Evolutionary conservation across 345 rosid genomes (phyloP), one percentile per base, ranked within the genome.

Genomic region (Iberis pinnata): DNA sequence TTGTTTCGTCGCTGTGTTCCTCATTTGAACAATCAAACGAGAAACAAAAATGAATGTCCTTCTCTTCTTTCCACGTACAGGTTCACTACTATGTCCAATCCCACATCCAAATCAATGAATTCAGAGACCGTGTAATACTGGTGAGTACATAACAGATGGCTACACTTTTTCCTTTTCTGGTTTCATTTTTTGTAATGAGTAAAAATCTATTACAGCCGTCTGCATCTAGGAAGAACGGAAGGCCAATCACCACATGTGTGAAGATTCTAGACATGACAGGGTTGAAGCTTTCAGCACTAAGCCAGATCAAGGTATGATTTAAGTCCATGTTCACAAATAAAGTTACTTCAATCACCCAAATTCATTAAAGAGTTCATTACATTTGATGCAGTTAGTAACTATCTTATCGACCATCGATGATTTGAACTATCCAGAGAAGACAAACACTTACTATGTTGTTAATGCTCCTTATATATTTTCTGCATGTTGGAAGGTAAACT

Each of bases 181-280:
- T 1, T 27, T 49, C 15, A 38, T 14, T 67, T 52, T 5, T 9
- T 31, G 31, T 64, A 57, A 65, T 26, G 33, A 35, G 33, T 57
- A 5, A 39, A 43, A 49, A 25, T 11, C 9, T 43, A 40, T 73
- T 70, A 66, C 66, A 92, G 98, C 98, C 98, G 61, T 53, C 85
- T 41, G 78, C 84, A 49, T 83, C 95, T 18, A 80, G 72, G 56
- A 92, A 76, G 63, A 46, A 82, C 40, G 86, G 86, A 37, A 73
- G 80, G 49, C 95, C 98, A 8, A 78, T 88, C 73, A 84, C 88
- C 42, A 84, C 88, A 19, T 83, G 98, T 40, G 63, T 84, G 49
- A 92, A 92, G 73, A 77, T 92, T 73, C 65, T 92, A 32, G 98
- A 92, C 67, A 88, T 92, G 96, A 76, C 96, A 37, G 98, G 98